These are phyloP conservation scores for Hypoxylon fragiforme DNA, from an alignment of 495 filamentous ascomycete species.

Conservation along the genomic window DNA sequence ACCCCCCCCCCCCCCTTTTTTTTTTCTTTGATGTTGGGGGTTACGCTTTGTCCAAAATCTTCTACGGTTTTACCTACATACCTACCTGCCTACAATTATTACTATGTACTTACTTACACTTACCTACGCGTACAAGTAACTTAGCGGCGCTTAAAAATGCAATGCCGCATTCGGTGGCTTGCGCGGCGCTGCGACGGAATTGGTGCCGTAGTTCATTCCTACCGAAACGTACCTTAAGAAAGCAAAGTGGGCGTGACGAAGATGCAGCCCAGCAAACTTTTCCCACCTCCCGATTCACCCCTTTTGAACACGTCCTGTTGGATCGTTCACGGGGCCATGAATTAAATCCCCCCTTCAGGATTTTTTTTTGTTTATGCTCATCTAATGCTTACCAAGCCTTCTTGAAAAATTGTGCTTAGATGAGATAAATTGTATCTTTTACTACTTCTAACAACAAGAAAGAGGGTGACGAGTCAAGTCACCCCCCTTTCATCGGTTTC, in stretches of 20 bases:
- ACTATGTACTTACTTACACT: too few species aligned
- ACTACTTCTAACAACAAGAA: neutral
- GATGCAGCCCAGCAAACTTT: constrained; percentile 33
- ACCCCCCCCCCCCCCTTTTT: too few species aligned
- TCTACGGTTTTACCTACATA: too few species aligned
- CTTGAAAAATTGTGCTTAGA: constrained; percentile 1
- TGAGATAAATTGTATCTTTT: neutral
- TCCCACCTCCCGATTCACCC: constrained; percentile 7
- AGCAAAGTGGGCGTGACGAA: constrained; percentile 19
- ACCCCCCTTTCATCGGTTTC: constrained; percentile 8
- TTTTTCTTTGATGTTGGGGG: constrained; percentile 18
- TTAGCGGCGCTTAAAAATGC: constrained; percentile 34
- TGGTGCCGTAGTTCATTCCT: constrained; percentile 14
- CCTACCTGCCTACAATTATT: too few species aligned
- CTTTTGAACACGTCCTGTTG: constrained; percentile 8
- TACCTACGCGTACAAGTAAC: constrained; percentile 14
- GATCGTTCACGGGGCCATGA: constrained; percentile 1
- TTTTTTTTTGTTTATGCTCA: constrained; percentile 2
- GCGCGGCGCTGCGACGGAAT: constrained; percentile 24
- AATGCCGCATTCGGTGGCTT: constrained; percentile 29
- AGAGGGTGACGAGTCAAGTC: neutral
- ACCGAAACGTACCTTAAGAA: constrained; percentile 1
- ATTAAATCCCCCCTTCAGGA: too few species aligned
- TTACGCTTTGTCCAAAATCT: constrained; percentile 9
- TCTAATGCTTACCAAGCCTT: constrained; percentile 8